Evolutionary conservation across 495 filamentous ascomycete species (phyloP), one percentile per base, ranked within the genome.

Genomic region (Geoglossum glabrum): DNA sequence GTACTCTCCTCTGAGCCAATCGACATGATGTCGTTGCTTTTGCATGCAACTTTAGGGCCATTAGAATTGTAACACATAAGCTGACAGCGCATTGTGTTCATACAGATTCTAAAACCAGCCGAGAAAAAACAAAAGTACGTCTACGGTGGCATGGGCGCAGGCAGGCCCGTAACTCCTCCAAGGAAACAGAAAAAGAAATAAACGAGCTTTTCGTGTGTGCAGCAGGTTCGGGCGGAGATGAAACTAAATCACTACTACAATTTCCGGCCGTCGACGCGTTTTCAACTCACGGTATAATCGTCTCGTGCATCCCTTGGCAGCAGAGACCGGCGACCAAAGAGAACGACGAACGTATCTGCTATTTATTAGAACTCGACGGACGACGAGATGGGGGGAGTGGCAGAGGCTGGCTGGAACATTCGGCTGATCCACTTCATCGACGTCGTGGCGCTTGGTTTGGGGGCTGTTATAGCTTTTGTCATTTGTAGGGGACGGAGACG

Each of bases 91-190:
- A 31, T 31, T 52, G 1, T 52, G 1, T 27, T 28, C 40, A 19
- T 17, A 30, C 49, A 97, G 90, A 98, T 98, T 72, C 76, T 98
- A 74, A 98, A 97, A 76, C 92, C 92, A 67, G 92, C 92, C 72
- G 92, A 98, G 80, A 98, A 98, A 82, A 98, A 98, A 85, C 90
- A 95, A 87, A 98, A 98, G 88, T 98, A 95, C 79, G 90, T 95
- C 69, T 85, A 86, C 75, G 82, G 83, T 76, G 81, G 85, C 76
- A 82, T 90, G 76, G 86, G 85, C 75, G 79, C 82, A 74, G 80
- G 83, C 80, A 83, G 82, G 74, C 79, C 85, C 73, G 77, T 85
- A 74, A 92, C 85, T 81, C 83, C 86, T 80, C 87, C 85, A 74
- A 84, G 86, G 81, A 90, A 86, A 72, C 81, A 86, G 74, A 84